Base-by-base conservation (phyloP, 2,329 filamentous ascomycete species). In the Elsinoe arachidis region DNA sequence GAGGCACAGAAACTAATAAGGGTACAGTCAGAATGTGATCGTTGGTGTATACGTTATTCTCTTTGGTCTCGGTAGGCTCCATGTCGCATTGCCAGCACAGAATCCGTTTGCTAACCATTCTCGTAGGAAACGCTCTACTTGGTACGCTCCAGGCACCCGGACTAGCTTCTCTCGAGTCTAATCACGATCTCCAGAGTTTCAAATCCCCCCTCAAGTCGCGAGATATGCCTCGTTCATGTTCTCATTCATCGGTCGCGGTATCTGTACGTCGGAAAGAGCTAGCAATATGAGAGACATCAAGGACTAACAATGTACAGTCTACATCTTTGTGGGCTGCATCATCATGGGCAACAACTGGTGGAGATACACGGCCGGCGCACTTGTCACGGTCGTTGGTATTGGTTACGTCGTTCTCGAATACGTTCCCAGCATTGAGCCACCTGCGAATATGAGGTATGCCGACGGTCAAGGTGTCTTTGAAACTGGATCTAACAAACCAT, bases 181-280 rank as follows among this genome's bases (percentile, higher is more conserved):
- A 65, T 41, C 59, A 17, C 17, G n/a, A 17, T 7, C 5, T 38
- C 35, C 64, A 74, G 93, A 99, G 75, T 95, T 97, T 77, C 87
- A 96, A 74, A 92, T 96, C 66, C 92, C 93, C 53, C 89, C 91
- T 59, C 91, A 96, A 72, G 80, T 96, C 56, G 87, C 90, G 59
- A 86, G 90, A 75, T 96, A 97, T 78, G 92, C 90, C 56, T 95
- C 90, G 10, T 99, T 99, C 79, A 85, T 97, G 74, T 97, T 97
- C 79, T 95, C 89, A 58, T 97, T 99, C 80, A 76, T 97, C 65
- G 93, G 93, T 61, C 90, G 93, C 70, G 93, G 93, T 74, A 80
- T 90, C 71, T 97, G 91, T 96, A 56, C 54, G 54, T 56, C 19
- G 7, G n/a, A 83, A 76, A 90, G 51, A 61, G 17, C 14, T 41